These are phyloP conservation scores for Fusarium agapanthi DNA, from an alignment of 2,329 filamentous ascomycete genomes.

Conservation along the genomic window DNA sequence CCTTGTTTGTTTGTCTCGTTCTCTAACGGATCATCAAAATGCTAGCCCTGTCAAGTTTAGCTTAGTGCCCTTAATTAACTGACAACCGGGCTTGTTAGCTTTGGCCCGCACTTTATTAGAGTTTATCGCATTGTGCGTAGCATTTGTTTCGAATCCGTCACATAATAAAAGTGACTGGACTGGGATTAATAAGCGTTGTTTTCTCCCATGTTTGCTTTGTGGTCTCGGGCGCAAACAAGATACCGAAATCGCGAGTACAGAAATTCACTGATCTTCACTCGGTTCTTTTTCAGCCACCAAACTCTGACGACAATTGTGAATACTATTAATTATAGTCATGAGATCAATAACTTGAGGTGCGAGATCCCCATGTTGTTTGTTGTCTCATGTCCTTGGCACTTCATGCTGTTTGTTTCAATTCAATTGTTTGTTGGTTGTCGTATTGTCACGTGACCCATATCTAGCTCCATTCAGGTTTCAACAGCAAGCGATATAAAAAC, in stretches of 20 bases:
- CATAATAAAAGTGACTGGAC: neutral
- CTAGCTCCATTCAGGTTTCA: rapidly evolving
- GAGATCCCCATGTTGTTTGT: neutral
- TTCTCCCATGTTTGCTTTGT: neutral
- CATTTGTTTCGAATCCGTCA: neutral
- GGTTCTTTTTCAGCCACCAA: neutral
- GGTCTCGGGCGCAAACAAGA: neutral
- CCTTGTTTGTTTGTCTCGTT: neutral
- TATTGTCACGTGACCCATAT: neutral
- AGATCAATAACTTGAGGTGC: neutral
- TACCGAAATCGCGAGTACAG: neutral
- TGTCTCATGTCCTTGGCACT: neutral
- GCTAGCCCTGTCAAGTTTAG: neutral
- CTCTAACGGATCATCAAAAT: neutral
- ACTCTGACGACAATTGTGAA: neutral
- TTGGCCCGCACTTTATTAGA: neutral
- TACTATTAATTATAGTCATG: rapidly evolving
- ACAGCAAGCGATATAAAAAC: too few relatives aligned
- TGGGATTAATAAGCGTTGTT: neutral
- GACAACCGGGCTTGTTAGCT: neutral
- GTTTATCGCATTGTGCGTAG: neutral
- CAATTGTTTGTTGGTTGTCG: neutral
- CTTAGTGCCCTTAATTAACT: neutral
- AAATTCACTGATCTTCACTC: neutral
- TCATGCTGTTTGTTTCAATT: neutral